These are phyloP conservation scores for Metschnikowia dekortorum DNA, from an alignment of 805 yeast species.

Conservation along the genomic window DNA sequence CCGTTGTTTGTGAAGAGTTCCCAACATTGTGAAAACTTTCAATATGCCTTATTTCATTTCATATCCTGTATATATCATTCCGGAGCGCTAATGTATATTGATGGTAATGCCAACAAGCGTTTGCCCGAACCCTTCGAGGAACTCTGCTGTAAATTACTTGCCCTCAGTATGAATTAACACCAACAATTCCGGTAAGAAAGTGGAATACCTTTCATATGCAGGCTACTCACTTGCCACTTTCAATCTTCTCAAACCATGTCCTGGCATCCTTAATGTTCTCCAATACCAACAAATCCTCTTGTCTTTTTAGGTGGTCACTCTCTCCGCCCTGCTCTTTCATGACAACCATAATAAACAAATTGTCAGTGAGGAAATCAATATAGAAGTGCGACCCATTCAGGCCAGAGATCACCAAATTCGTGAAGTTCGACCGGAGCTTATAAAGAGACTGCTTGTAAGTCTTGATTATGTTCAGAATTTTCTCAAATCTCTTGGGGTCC, in stretches of 20 bases:
- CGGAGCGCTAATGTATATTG: too few relatives aligned
- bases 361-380: slow-evolving; percentile 54
- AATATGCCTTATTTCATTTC: too few relatives aligned
- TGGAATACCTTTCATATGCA: too few relatives aligned
- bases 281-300: slow-evolving; percentile 44
- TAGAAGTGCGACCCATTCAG: slow-evolving; percentile 41
- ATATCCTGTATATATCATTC: too few relatives aligned
- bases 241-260: slow-evolving; percentile 48
- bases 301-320: slow-evolving; percentile 22
- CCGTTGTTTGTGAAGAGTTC: too few relatives aligned
- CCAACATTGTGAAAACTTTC: too few relatives aligned
- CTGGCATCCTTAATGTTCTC: slow-evolving; percentile 58
- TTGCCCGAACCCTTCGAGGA: too few relatives aligned
- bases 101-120: too few relatives aligned
- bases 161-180: too few relatives aligned
- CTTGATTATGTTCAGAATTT: slow-evolving; percentile 88
- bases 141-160: too few relatives aligned
- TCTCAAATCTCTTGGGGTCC: slow-evolving; percentile 92
- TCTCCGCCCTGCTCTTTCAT: slow-evolving; percentile 37
- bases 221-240: slow-evolving; percentile 17
- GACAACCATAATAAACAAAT: slow-evolving; percentile 59
- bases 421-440: slow-evolving; percentile 81
- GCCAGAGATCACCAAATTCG: slow-evolving; percentile 68
- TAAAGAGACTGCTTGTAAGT: slow-evolving; percentile 90
- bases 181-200: too few relatives aligned